Conservation (phyloP, 768 basidiomycete genomes). For the Podaxis sp. region DNA sequence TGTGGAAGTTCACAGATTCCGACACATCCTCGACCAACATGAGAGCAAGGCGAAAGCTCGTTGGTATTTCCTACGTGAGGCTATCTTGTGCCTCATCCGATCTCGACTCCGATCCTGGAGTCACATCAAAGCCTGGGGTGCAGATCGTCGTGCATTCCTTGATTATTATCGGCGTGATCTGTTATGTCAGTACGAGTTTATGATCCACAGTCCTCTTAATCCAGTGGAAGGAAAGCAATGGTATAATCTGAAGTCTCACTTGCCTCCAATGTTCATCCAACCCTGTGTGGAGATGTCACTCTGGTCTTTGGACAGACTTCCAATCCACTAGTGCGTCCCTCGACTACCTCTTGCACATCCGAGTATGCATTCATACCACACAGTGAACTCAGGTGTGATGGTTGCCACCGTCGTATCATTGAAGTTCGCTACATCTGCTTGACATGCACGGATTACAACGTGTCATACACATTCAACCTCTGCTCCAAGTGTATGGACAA, state of each 20-base stretch:
- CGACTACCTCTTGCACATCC: background rate
- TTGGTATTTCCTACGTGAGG: background rate
- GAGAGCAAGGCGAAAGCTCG: background rate
- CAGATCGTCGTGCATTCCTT: background rate
- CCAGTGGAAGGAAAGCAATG: background rate
- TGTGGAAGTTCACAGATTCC: background rate
- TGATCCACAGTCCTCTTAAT: background rate
- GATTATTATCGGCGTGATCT: background rate
- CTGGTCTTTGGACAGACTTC: background rate
- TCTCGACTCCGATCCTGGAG: background rate
- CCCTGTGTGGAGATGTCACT: background rate
- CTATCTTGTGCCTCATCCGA: background rate
- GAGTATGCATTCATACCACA: background rate
- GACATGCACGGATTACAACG: background rate
- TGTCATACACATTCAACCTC: background rate
- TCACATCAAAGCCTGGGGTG: background rate
- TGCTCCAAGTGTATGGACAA: background rate
- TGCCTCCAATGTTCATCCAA: background rate
- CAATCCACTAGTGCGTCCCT: background rate
- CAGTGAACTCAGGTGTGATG: background rate
- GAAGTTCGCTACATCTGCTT: background rate
- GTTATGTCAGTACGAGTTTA: background rate
- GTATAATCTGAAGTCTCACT: background rate
- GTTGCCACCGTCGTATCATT: background rate
- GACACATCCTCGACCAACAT: background rate